Conservation (phyloP, 805 yeast species). For the Zygoascus flipseniorum region DNA sequence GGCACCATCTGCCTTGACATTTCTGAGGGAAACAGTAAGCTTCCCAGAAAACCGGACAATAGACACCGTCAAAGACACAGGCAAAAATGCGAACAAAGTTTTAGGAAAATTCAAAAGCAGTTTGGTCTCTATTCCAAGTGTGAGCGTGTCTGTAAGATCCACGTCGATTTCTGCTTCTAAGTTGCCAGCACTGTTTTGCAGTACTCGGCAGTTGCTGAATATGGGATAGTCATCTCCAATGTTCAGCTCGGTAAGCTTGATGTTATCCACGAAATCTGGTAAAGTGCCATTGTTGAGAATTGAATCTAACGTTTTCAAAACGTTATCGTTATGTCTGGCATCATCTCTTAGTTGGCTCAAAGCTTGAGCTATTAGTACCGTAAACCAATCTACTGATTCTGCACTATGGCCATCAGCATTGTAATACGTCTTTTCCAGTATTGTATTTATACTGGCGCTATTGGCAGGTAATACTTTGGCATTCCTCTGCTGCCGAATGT, state of each 20-base stretch:
- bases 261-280: constrained; percentile 74
- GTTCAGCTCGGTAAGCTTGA: constrained; percentile 77
- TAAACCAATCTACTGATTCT: constrained; percentile 95
- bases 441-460: constrained; percentile 29
- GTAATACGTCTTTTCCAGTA: constrained; percentile 86
- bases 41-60: constrained; percentile 88
- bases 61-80: constrained; percentile 76
- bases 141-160: constrained; percentile 76
- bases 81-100: constrained; percentile 77
- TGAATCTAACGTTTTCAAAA: constrained; percentile 67
- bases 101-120: constrained; percentile 73
- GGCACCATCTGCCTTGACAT: constrained; percentile 14
- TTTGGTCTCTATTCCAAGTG: constrained; percentile 77
- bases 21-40: constrained; percentile 53
- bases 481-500: constrained; percentile 9
- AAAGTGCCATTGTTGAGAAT: constrained; percentile 51
- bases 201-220: constrained; percentile 87
- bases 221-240: constrained; percentile 95
- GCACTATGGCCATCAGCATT: constrained; percentile 80
- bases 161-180: constrained; percentile 87
- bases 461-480: constrained; percentile 11
- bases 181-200: constrained; percentile 34
- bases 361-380: constrained; percentile 85
- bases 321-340: constrained; percentile 76
- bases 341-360: constrained; percentile 83